Percentiles rank a stretch among this genome's conserved stretches.
Conservation (phyloP, 148 eudicot genomes). For the Rhododendron vialii region DNA sequence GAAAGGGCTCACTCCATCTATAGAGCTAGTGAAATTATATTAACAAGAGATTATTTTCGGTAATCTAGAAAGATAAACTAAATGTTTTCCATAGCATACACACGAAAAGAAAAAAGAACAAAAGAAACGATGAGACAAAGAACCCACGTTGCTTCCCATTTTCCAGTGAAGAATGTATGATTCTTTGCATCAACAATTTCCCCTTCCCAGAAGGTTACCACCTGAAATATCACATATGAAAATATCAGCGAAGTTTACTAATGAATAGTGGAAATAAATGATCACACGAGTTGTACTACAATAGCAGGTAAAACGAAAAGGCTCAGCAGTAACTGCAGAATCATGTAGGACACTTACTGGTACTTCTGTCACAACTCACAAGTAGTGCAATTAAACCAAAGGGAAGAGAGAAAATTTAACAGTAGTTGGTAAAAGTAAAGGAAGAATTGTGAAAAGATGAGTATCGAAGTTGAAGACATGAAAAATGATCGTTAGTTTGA, state of each 20-base stretch:
- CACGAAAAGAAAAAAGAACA: background rate
- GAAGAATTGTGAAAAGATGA: background rate
- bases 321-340: slow-evolving; percentile 1
- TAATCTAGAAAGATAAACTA: background rate
- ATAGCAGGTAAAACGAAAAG: background rate
- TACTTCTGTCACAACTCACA: background rate
- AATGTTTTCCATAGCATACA: background rate
- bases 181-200: slow-evolving; percentile 94
- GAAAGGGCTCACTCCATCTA: background rate
- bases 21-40: background rate
- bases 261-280: background rate
- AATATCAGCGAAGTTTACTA: background rate
- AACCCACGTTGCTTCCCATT: slow-evolving; percentile 94
- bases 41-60: background rate
- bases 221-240: slow-evolving; percentile 35
- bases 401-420: background rate
- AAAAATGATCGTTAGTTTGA: background rate
- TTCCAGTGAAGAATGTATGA: slow-evolving; percentile 81
- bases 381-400: background rate
- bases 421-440: background rate
- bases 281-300: background rate
- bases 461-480: background rate
- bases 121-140: background rate
- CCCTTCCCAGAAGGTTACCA: slow-evolving; percentile 97
- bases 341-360: background rate